Evolutionary conservation across 805 yeast genomes (phyloP), one percentile per base, ranked within the genome.

Genomic region (Groenewaldozyma tartarivorans): DNA sequence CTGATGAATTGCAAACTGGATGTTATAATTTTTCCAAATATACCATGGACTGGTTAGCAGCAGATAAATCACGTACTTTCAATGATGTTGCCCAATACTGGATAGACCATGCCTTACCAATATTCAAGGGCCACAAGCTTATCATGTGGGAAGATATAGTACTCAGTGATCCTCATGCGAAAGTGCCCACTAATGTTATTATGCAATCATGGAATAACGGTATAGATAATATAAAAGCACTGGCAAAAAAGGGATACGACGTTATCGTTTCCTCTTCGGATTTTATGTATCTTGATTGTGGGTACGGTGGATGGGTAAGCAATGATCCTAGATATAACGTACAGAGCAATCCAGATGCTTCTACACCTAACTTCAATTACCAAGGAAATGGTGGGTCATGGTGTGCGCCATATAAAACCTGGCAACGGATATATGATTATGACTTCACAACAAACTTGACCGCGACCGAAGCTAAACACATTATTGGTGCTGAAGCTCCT

Each of bases 331-430:
- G 60, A 18, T 59, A 57, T 42, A 40, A 52, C 16, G 64, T 46
- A 13, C 48, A 39, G 26, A 20, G 54, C 35, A 43, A 40, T n/a
- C 48, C 50, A 5, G 48, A 40, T 4, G 46, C 50, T 16, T 45
- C 38, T 13, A 50, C 51, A 31, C 48, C 45, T 5, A 56, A 42
- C 16, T 60, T 58, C 51, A 62, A 62, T 45, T 42, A 48, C 15
- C 58, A 58, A 3, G 51, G 52, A 4, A 24, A 32, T 35, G 66
- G 62, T 20, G 67, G 68, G 5, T 56, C 64, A 3, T 63, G 65
- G 63, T 64, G 69, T 47, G 62, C 53, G n/a, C 69, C 70, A 5
- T 66, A 66, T 50, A 66, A 65, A 47, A 56, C 63, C 0, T 66
- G 66, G 67, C 69, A 65, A 46, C 47, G 64, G 30, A 63, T 66